Evolutionary conservation across 306 rosid species (phyloP), one percentile per base, ranked within the genome.

Genomic region (Gillenia trifoliata): DNA sequence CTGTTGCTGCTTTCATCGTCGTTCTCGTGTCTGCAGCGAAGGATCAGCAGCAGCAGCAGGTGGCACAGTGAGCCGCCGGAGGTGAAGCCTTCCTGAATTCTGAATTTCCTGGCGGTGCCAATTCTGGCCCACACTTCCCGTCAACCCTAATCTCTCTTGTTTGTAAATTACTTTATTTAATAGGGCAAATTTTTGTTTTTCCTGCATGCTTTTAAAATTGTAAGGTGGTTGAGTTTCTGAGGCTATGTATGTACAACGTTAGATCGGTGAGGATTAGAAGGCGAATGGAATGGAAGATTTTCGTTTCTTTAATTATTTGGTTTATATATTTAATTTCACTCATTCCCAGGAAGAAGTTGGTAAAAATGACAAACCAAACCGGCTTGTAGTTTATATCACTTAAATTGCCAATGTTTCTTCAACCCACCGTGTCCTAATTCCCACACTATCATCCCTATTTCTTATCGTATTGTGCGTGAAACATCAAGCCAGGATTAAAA

Each of bases 1-100:
- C n/a, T 64, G 71, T 25, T 74, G 78, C 64, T 74, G 71, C 64
- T 31, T 74, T 47, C 33, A 49, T 45, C 49, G 9, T 64, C 19
- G 31, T 50, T 11, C 26, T 50, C 64, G 13, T 23, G 78, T 50
- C n/a, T 74, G 31, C n/a, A 52, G 2, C 31, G 54, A 74, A 17
- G 63, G 30, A 66, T 25, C 66, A 29, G 40, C 66, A 16, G 40
- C 6, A 4, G 23, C 20, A 26, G 25, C 41, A 23, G 63, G 12
- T 23, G 47, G 13, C 47, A 41, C 15, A 13, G 5, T 13, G 47
- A 41, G 47, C 47, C 11, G 16, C 47, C 47, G 11, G 34, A 28
- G n/a, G 34, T 36, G n/a, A n/a, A 60, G 65, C 65, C 65, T 13
- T n/a, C n/a, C 36, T n/a, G n/a, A 28, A 7, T 28, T n/a, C 19